phyloP scores from a whole-genome alignment of 345 rosid species.

The Corchorus capsularis region DNA sequence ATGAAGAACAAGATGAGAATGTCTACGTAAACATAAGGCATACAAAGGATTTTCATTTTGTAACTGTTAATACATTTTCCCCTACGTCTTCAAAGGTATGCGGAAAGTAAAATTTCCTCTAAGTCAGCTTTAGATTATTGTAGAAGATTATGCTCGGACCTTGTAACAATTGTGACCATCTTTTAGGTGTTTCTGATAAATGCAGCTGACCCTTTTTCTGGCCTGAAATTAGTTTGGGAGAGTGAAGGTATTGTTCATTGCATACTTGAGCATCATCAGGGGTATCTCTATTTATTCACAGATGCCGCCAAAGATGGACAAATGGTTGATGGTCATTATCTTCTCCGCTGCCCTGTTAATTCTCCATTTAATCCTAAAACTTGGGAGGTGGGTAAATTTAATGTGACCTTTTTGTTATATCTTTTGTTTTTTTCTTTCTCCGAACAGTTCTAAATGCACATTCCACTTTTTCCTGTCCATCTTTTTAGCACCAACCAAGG shows the following conservation, averaged over 20 bases:
- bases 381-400: conserved; percentile 76
- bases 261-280: conserved; percentile 89
- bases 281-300: conserved; percentile 78
- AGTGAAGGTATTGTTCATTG: conserved; percentile 82
- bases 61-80: conserved; percentile 72
- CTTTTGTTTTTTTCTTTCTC: background rate
- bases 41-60: conserved; percentile 82
- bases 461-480: background rate
- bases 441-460: background rate
- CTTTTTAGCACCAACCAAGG: background rate
- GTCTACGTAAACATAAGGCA: conserved; percentile 67
- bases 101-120: conserved; percentile 7
- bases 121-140: conserved; percentile 3
- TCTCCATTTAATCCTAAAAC: conserved; percentile 50
- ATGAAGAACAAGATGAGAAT: conserved; percentile 71
- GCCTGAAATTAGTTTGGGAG: conserved; percentile 81
- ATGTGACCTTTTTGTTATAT: background rate
- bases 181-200: conserved; percentile 91
- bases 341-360: conserved; percentile 61
- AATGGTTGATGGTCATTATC: conserved; percentile 69
- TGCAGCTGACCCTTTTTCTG: conserved; percentile 89
- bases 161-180: conserved; percentile 36
- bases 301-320: conserved; percentile 72
- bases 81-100: conserved; percentile 76
- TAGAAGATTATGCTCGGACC: conserved; percentile 11